A percentile compares a stretch with the other conserved stretches of the same genome.
Conservation (phyloP, 305 asterid species). For the Petunia hybrid region DNA sequence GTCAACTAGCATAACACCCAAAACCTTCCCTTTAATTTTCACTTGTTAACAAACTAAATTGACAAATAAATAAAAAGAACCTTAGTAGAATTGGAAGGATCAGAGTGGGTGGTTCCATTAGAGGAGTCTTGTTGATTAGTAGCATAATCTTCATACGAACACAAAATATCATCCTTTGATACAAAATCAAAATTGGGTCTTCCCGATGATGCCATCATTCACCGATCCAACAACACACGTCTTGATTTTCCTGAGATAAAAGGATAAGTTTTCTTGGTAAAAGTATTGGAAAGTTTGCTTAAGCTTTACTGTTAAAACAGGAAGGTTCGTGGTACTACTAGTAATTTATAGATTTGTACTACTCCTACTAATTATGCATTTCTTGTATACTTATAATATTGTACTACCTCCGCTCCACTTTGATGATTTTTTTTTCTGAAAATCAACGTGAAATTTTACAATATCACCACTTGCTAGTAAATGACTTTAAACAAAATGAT, state of each 20-base stretch:
- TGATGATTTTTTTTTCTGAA: no score
- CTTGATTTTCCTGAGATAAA: neutral
- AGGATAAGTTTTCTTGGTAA: conserved; percentile 1
- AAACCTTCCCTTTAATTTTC: neutral
- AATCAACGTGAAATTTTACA: no score
- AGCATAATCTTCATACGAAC: conserved; percentile 67
- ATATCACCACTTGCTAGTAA: no score
- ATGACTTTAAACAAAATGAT: no score
- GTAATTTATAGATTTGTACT: neutral
- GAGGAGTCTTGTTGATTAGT: conserved; percentile 62
- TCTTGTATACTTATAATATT: neutral
- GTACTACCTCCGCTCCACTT: no score
- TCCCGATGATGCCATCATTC: conserved; percentile 72
- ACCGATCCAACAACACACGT: conserved; percentile 20
- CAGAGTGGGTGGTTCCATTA: conserved; percentile 58
- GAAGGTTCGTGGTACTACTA: neutral
- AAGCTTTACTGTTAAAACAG: neutral
- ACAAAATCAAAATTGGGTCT: conserved; percentile 70
- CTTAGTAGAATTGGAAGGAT: conserved; percentile 56
- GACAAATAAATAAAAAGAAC: conserved; percentile 24
- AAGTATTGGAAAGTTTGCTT: conserved; percentile 1
- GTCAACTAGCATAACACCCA: conserved; percentile 4
- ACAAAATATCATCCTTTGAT: conserved; percentile 64
- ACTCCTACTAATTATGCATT: neutral
- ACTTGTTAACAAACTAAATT: neutral